Conservation (phyloP, 2,329 filamentous ascomycete genomes). For the Cladosporium sp. region DNA sequence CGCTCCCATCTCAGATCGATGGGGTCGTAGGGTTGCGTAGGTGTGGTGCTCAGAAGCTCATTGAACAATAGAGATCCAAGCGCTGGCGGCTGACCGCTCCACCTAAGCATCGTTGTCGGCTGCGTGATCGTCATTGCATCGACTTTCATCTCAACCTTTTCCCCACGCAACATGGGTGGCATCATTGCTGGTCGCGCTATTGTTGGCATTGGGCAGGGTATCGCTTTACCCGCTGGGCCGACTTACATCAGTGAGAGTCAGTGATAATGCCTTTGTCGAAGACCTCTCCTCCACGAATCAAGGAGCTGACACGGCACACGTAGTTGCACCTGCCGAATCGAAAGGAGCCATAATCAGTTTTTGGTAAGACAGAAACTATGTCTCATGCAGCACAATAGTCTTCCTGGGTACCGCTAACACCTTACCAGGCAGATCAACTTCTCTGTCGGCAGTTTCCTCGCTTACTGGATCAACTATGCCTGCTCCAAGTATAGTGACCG, state of each 20-base stretch:
- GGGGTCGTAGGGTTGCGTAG: constrained; percentile 33
- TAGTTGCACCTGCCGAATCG: not conserved
- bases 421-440: constrained; percentile 1
- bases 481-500: constrained; percentile 3
- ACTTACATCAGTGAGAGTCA: constrained; percentile 2
- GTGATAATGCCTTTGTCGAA: no score
- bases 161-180: constrained; percentile 1
- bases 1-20: constrained; percentile 28
- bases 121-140: constrained; percentile 36
- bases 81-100: no score
- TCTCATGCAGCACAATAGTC: no score
- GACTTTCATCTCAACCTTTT: constrained; percentile 19
- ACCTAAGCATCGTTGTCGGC: constrained; percentile 31
- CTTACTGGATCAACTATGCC: constrained; percentile 4
- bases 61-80: no score
- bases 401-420: no score
- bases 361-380: not conserved
- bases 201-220: not conserved
- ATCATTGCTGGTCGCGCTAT: not conserved
- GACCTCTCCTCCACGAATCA: no score
- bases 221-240: not conserved
- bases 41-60: no score
- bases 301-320: no score
- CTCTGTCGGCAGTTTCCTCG: constrained; percentile 1
- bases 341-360: not conserved